Evolutionary conservation across 768 basidiomycete genomes (phyloP).

Genomic region (Cystobasidium onofrii): DNA sequence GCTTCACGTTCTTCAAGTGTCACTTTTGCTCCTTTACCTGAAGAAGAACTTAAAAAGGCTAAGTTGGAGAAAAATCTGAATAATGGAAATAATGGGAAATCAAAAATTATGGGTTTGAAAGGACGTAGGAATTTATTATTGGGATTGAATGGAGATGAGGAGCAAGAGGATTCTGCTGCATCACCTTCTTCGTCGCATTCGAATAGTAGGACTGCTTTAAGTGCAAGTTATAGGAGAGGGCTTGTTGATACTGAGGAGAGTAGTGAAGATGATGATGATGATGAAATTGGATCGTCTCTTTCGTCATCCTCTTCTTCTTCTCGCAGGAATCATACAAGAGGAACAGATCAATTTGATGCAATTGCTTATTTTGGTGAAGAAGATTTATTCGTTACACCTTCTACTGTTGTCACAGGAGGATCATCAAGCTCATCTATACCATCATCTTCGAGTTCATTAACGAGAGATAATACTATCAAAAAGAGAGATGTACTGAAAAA

Average conservation of each 20-base stretch:
- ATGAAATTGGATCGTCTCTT: neutral
- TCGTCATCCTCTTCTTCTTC: neutral
- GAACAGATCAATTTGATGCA: neutral
- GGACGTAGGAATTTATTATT: slow-evolving; percentile 7
- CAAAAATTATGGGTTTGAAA: slow-evolving; percentile 6
- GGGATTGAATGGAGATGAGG: neutral
- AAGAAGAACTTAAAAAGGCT: slow-evolving; percentile 8
- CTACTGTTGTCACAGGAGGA: neutral
- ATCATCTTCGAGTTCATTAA: neutral
- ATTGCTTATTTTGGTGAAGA: slow-evolving; percentile 8
- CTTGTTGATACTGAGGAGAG: neutral
- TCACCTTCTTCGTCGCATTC: neutral
- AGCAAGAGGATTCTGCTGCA: neutral
- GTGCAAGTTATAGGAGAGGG: neutral
- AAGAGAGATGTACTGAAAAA: neutral
- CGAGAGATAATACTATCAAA: neutral
- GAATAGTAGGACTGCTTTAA: neutral
- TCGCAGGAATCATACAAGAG: neutral
- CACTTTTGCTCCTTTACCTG: slow-evolving; percentile 21
- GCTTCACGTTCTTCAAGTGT: slow-evolving; percentile 5
- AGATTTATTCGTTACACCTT: neutral
- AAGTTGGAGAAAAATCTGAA: neutral
- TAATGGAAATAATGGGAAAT: neutral
- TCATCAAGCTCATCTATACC: too few relatives aligned
- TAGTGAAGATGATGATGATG: neutral